Conservation (phyloP, 352 stramenopile species). For the Globisporangium perplexum region DNA sequence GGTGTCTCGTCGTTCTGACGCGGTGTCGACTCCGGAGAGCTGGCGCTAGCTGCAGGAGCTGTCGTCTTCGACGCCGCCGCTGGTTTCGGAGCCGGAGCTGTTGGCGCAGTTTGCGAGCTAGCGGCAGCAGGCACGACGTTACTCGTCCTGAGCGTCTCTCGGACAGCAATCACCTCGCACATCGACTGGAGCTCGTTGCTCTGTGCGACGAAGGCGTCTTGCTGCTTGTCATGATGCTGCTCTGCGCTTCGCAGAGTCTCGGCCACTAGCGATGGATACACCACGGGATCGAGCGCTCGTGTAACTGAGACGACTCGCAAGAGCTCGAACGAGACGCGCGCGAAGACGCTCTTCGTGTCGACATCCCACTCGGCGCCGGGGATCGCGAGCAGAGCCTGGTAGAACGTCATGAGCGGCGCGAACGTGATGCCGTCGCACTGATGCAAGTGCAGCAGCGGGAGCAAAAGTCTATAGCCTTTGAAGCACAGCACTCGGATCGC, state of each 20-base stretch:
- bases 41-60: not conserved
- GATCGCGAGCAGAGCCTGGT: slow-evolving; percentile 33
- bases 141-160: slow-evolving; percentile 1
- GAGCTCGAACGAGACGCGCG: slow-evolving; percentile 58
- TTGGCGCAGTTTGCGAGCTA: not conserved
- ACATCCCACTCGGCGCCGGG: slow-evolving; percentile 26
- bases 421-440: slow-evolving; percentile 37
- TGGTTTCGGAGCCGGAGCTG: not conserved
- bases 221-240: not conserved
- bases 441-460: slow-evolving; percentile 61
- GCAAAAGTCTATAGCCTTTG: slow-evolving; percentile 58
- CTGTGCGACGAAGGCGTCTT: not conserved
- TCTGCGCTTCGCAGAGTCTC: slow-evolving; percentile 1
- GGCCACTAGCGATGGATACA: slow-evolving; percentile 17
- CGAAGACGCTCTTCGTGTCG: slow-evolving; percentile 42
- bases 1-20: slow-evolving; percentile 3
- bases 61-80: not conserved
- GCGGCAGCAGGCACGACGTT: not conserved
- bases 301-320: slow-evolving; percentile 30
- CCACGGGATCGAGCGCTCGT: slow-evolving; percentile 14
- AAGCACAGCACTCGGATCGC: slow-evolving; percentile 48
- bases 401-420: slow-evolving; percentile 42
- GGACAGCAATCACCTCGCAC: slow-evolving; percentile 5
- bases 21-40: slow-evolving; percentile 10
- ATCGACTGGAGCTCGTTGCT: slow-evolving; percentile 12